Evolutionary conservation across 1,139 yeast genomes (phyloP), one percentile per base, ranked within the genome.

Genomic region (Pichia sp.): DNA sequence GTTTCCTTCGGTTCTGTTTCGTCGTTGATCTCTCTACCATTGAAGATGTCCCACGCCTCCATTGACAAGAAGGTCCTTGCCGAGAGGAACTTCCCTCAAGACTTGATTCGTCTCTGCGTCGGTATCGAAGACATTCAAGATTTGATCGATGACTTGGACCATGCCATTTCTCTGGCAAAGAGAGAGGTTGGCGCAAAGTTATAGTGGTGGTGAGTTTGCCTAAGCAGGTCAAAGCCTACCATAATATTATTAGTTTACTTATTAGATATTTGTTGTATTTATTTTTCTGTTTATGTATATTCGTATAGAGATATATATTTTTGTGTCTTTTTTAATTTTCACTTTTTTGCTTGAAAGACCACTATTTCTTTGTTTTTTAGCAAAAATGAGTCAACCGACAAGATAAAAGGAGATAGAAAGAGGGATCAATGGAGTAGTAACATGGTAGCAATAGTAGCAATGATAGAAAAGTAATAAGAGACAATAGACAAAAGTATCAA

Each of bases 11-110:
- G 98, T 19, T 87, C 96, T 70, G 97, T 92, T 56, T 89, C 90
- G 72, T 88, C 96, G 19, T 77, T 92, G 65, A 89, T 92, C 57
- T 87, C 95, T 49, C 82, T 90, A 86, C 97, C 97, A 11, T 89
- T 97, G 71, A 82, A 82, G 70, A 90, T 90, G 97, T 88, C 96
- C 2, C 97, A 90, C 68, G 97, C 97, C n/a, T 85, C 96, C 5
- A 90, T 92, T 61, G 97, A 90, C 66, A 86, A 90, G 42, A 83
- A 87, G 65, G 85, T 90, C 8, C 80, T 97, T 68, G 84, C 85
- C 57, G 96, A 87, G 70, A 80, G 97, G 67, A 90, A 85, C 44
- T 84, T 90, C 72, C 97, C 97, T 1, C 97, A 90, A 70, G 97
- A 92, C 69, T 76, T 90, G 66, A 84, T 90, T 64, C 79, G 97